These are phyloP conservation scores for Decorospora gaudefroyi DNA, from an alignment of 2,329 filamentous ascomycete genomes.

Conservation along the genomic window DNA sequence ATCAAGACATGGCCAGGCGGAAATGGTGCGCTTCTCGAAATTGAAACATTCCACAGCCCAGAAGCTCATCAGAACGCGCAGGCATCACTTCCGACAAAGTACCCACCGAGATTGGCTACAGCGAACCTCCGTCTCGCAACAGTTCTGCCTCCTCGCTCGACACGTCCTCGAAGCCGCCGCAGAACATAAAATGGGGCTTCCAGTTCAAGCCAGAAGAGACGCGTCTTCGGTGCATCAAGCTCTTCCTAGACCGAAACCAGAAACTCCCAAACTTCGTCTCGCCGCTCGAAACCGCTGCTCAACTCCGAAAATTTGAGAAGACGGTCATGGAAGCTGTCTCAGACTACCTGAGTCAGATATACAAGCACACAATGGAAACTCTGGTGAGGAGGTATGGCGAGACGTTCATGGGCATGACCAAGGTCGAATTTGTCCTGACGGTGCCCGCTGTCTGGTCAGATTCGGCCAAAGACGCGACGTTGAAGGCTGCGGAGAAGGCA, in stretches of 20 bases:
- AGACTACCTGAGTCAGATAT: conserved; percentile 77
- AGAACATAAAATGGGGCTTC: conserved; percentile 72
- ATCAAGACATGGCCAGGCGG: conserved; percentile 82
- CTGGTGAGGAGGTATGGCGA: conserved; percentile 75
- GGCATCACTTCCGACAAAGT: conserved; percentile 84
- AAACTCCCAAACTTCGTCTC: conserved; percentile 81
- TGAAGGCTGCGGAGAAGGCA: conserved; percentile 75
- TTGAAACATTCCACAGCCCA: not conserved
- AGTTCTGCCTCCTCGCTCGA: conserved; percentile 27
- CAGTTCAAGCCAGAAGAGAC: conserved; percentile 79
- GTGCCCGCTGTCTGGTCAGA: conserved; percentile 81
- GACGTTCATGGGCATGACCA: conserved; percentile 75
- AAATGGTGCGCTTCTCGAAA: conserved; percentile 58
- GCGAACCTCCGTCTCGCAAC: conserved; percentile 18
- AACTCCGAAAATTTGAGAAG: conserved; percentile 74
- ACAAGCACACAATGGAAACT: conserved; percentile 78
- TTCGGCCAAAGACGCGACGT: conserved; percentile 79
- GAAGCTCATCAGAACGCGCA: conserved; percentile 22
- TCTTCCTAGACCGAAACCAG: conserved; percentile 79
- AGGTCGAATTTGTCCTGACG: conserved; percentile 78
- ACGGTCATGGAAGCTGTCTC: conserved; percentile 78
- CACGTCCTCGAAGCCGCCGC: conserved; percentile 22
- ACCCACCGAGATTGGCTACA: conserved; percentile 73
- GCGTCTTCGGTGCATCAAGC: conserved; percentile 78
- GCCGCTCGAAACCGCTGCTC: conserved; percentile 74